These are phyloP conservation scores for Rheum nobile DNA, from an alignment of 148 eudicot genomes.

Conservation along the genomic window DNA sequence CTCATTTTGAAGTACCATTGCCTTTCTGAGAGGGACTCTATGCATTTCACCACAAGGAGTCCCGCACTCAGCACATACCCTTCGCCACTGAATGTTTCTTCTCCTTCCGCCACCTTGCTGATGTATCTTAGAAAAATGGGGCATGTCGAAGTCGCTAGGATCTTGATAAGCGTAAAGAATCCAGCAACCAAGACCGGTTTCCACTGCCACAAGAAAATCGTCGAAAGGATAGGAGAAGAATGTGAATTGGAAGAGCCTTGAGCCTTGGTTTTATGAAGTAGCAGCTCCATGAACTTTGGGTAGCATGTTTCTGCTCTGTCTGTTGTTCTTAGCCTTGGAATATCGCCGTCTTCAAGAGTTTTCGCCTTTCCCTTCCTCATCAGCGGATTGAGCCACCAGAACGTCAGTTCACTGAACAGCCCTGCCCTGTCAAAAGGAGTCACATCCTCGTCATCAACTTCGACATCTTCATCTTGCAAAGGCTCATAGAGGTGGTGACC, in stretches of 20 bases:
- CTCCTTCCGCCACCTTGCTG: slow-evolving; percentile 24
- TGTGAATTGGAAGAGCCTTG: neutral
- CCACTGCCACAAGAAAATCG: slow-evolving; percentile 33
- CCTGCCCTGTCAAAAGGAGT: slow-evolving; percentile 36
- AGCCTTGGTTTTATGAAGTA: slow-evolving; percentile 11
- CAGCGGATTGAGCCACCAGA: slow-evolving; percentile 60
- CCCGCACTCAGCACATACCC: slow-evolving; percentile 23
- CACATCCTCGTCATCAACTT: slow-evolving; percentile 7
- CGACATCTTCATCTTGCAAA: slow-evolving; percentile 7
- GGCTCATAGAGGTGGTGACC: slow-evolving; percentile 12
- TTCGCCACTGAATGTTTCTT: slow-evolving; percentile 23
- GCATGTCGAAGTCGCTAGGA: slow-evolving; percentile 32
- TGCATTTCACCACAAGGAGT: slow-evolving; percentile 26
- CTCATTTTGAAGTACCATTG: slow-evolving; percentile 43
- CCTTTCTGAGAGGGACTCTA: slow-evolving; percentile 48
- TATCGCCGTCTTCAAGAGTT: slow-evolving; percentile 29
- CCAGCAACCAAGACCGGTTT: slow-evolving; percentile 36
- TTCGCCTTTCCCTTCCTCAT: slow-evolving; percentile 39
- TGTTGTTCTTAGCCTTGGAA: slow-evolving; percentile 28
- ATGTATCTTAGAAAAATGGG: slow-evolving; percentile 41
- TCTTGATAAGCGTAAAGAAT: slow-evolving; percentile 34
- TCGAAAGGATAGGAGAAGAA: slow-evolving; percentile 16
- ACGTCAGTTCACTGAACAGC: slow-evolving; percentile 34
- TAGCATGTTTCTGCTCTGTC: slow-evolving; percentile 41
- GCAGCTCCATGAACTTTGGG: slow-evolving; percentile 21